Conservation (phyloP, 768 basidiomycete genomes). For the Xerocomus potaroensis region DNA sequence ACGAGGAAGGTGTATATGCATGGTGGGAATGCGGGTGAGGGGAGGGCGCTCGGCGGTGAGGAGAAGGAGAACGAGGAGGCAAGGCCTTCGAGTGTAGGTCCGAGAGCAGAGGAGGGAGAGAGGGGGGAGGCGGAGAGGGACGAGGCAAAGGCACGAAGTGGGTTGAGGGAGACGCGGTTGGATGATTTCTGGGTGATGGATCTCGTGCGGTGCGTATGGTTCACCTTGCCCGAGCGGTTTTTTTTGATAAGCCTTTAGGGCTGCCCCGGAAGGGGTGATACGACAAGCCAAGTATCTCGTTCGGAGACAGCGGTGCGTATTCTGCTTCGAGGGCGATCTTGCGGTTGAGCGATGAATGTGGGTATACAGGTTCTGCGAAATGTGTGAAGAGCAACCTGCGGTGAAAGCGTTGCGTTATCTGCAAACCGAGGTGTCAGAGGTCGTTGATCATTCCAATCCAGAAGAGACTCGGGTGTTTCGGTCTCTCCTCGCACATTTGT, state of each 20-base stretch:
- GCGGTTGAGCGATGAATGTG: too few relatives aligned
- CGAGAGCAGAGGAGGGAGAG: background rate
- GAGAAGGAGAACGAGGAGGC: slow-evolving; percentile 22
- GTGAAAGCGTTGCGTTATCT: slow-evolving; percentile 70
- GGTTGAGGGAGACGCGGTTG: slow-evolving; percentile 43
- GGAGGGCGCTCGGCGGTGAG: slow-evolving; percentile 13
- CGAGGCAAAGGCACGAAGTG: slow-evolving; percentile 5
- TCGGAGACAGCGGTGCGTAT: slow-evolving; percentile 67
- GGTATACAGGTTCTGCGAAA: slow-evolving; percentile 74
- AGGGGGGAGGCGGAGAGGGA: background rate
- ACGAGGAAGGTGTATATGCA: slow-evolving; percentile 62
- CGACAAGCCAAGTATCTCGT: slow-evolving; percentile 60
- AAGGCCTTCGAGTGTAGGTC: background rate
- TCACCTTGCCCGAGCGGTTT: background rate
- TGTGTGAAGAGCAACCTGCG: slow-evolving; percentile 57
- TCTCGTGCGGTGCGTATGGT: background rate
- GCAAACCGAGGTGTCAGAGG: slow-evolving; percentile 61
- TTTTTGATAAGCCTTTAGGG: slow-evolving; percentile 35
- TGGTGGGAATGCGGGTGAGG: slow-evolving; percentile 67
- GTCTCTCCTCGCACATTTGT: slow-evolving; percentile 59
- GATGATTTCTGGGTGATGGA: slow-evolving; percentile 76
- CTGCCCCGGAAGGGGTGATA: slow-evolving; percentile 57
- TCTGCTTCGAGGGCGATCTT: background rate
- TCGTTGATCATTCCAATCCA: slow-evolving; percentile 64
- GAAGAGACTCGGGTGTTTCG: slow-evolving; percentile 63